Percentiles rank a stretch among this genome's conserved stretches.
Evolutionary conservation across 495 filamentous ascomycete genomes (phyloP).

Genomic region (Hyaloscypha hepaticicola): DNA sequence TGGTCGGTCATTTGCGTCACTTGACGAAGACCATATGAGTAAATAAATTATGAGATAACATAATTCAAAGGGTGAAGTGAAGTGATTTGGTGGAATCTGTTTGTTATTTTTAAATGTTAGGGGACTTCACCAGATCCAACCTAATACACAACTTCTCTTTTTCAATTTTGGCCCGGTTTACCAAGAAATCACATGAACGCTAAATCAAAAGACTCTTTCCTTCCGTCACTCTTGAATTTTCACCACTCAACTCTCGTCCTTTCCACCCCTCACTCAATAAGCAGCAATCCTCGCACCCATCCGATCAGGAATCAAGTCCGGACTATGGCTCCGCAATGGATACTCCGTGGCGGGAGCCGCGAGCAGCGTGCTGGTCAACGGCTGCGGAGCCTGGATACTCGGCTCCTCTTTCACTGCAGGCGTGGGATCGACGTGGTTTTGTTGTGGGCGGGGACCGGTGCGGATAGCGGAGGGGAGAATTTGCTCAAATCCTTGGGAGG

Average conservation of each 20-base stretch:
- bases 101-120: too few species aligned
- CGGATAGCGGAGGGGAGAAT: slow-evolving; percentile 50
- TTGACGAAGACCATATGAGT: too few species aligned
- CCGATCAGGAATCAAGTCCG: slow-evolving; percentile 62
- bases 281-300: slow-evolving; percentile 49
- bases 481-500: slow-evolving; percentile 56
- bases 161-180: too few species aligned
- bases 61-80: too few species aligned
- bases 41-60: too few species aligned
- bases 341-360: slow-evolving; percentile 49
- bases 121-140: too few species aligned
- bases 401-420: slow-evolving; percentile 39
- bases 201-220: too few species aligned
- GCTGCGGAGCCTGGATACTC: slow-evolving; percentile 42
- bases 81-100: too few species aligned
- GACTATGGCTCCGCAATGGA: slow-evolving; percentile 46
- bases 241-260: background rate
- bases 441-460: slow-evolving; percentile 31
- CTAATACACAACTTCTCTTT: too few species aligned
- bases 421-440: slow-evolving; percentile 17
- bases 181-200: too few species aligned
- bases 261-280: slow-evolving; percentile 12
- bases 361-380: slow-evolving; percentile 42
- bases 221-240: too few species aligned
- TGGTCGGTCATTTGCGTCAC: too few species aligned